Evolutionary conservation across 1,139 yeast species (phyloP).

Genomic region (Candida glucosophila): DNA sequence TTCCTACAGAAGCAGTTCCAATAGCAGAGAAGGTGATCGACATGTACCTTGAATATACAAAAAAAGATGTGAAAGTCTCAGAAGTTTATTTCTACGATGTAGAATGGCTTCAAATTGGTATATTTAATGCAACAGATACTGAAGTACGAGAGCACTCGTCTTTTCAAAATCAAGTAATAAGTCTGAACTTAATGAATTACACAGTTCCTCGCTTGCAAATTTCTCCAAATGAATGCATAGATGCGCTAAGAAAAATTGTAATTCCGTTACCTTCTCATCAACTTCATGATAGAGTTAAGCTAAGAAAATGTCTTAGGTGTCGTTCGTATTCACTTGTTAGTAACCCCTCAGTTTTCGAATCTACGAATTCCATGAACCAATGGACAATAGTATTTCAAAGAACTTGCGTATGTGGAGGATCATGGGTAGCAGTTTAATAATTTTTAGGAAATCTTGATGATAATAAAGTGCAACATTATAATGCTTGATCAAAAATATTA

Average conservation of each 20-base stretch:
- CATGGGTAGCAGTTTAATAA: slow-evolving; percentile 44
- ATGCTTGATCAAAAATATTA: slow-evolving; percentile 19
- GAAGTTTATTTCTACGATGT: slow-evolving; percentile 61
- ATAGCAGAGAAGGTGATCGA: slow-evolving; percentile 24
- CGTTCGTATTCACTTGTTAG: slow-evolving; percentile 49
- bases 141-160: background rate
- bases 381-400: slow-evolving; percentile 74
- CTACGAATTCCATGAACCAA: slow-evolving; percentile 32
- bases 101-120: slow-evolving; percentile 54
- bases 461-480: slow-evolving; percentile 2
- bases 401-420: slow-evolving; percentile 74
- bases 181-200: slow-evolving; percentile 5
- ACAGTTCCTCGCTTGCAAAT: slow-evolving; percentile 15
- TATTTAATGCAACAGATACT: background rate
- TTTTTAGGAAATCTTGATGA: background rate
- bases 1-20: slow-evolving; percentile 38
- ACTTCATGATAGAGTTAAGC: slow-evolving; percentile 5
- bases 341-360: slow-evolving; percentile 36
- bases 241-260: slow-evolving; percentile 37
- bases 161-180: slow-evolving; percentile 4
- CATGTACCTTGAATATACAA: slow-evolving; percentile 22
- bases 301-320: slow-evolving; percentile 60
- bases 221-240: slow-evolving; percentile 22
- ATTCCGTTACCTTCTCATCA: slow-evolving; percentile 6
- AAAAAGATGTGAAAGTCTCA: slow-evolving; percentile 34